phyloP scores from a whole-genome alignment of 2,329 filamentous ascomycete species.

The Gaeumannomyces tritici region DNA sequence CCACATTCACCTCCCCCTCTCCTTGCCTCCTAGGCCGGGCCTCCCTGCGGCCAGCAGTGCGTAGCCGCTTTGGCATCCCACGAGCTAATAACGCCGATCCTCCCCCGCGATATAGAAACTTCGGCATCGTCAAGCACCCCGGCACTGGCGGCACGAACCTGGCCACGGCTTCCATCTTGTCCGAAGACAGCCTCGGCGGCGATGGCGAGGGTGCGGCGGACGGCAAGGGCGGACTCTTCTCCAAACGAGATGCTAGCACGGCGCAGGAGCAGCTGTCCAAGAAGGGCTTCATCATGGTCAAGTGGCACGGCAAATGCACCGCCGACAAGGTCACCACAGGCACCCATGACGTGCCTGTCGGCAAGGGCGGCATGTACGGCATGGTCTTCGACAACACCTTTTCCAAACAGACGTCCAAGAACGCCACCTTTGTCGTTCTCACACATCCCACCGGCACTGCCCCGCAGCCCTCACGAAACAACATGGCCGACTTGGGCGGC shows the following conservation, averaged over 20 bases:
- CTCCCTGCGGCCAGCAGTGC: too few species aligned
- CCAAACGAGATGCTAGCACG: slow-evolving; percentile 47
- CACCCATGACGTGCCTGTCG: slow-evolving; percentile 66
- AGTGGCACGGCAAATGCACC: slow-evolving; percentile 93
- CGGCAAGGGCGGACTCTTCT: slow-evolving; percentile 33
- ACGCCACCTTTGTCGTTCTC: slow-evolving; percentile 85
- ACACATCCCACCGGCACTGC: slow-evolving; percentile 81
- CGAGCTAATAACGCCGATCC: slow-evolving; percentile 1
- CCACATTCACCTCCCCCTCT: neutral
- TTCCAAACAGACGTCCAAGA: slow-evolving; percentile 90
- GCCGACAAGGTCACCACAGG: slow-evolving; percentile 92
- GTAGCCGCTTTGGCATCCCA: neutral
- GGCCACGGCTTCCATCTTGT: slow-evolving; percentile 25
- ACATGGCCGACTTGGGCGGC: slow-evolving; percentile 51
- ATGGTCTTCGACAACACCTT: slow-evolving; percentile 98
- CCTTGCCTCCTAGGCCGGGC: too few species aligned
- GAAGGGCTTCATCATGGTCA: slow-evolving; percentile 60
- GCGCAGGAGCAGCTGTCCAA: slow-evolving; percentile 54
- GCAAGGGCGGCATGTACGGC: slow-evolving; percentile 86
- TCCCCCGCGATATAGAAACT: slow-evolving; percentile 50
- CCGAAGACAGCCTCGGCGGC: slow-evolving; percentile 23
- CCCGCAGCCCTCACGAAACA: slow-evolving; percentile 63
- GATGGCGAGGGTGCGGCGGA: slow-evolving; percentile 23
- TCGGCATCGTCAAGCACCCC: slow-evolving; percentile 95
- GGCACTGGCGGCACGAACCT: slow-evolving; percentile 53